Evolutionary conservation across 169 alveolate species (phyloP), one percentile per base, ranked within the genome.

Genomic region (Plasmodium vinckei): DNA sequence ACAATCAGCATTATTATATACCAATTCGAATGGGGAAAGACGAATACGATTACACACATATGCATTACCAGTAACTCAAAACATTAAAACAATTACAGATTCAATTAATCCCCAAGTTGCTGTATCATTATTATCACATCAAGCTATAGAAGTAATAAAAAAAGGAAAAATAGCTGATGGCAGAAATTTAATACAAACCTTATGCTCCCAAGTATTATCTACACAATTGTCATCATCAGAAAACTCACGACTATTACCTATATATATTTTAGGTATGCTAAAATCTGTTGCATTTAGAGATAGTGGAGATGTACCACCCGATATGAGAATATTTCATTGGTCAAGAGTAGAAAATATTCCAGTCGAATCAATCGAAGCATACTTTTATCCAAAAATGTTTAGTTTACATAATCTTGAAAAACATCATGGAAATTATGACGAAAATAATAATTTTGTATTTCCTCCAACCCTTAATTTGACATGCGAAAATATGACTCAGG

Each of bases 21-120:
- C 99, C 9, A 96, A 96, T 65, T 96, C 98, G 19, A 97, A 96
- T 60, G 99, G 99, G 10, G 99, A 97, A 87, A 97, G 99, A 72
- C 95, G 99, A 72, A 98, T 99, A 9, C 95, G 99, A 47, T 98
- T 98, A 72, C 99, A 98, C 91, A 99, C 99, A 46, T 91, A 92
- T 72, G 97, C 98, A 60, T 59, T 98, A 56, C 99, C 99, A 0
- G 92, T 97, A 9, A 96, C 99, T 42, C 96, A 97, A 89, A 96
- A 96, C 87, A 72, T 93, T 65, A 87, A 79, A 68, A 96, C 95
- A 25, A 75, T 94, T 57, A 92, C 94, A 2, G 87, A 87, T 39
- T 92, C 96, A 5, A 87, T 92, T 79, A 95, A 94, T 64, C 96
- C 95, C 0, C 96, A 92, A 69, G 97, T 96, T 53, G 91, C 92